phyloP scores from a whole-genome alignment of 192 early-diverging fungal species.

The Mortierella alpina region DNA sequence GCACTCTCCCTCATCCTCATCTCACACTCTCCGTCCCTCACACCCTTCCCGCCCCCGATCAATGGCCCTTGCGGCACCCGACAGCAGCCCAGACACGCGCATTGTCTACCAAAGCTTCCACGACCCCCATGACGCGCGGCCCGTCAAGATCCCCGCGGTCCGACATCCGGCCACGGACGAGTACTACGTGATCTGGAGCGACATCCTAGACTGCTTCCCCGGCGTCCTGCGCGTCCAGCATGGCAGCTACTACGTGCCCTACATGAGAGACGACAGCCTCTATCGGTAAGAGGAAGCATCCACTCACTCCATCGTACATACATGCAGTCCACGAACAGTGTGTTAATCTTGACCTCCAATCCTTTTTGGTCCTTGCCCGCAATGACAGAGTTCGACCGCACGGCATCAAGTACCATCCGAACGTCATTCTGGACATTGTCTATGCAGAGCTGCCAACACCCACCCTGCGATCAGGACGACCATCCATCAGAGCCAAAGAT shows the following conservation, averaged over 20 bases:
- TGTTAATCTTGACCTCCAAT: neutral
- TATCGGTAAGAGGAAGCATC: slow-evolving; percentile 21
- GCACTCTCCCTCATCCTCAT: too few relatives aligned
- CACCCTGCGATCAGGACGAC: too few relatives aligned
- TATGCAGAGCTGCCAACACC: neutral
- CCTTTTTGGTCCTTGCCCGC: neutral
- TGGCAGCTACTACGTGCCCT: slow-evolving; percentile 18
- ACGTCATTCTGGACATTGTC: slow-evolving; percentile 25
- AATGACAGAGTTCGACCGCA: slow-evolving; percentile 19
- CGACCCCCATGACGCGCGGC: neutral
- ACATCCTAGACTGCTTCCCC: slow-evolving; percentile 43
- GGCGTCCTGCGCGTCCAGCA: slow-evolving; percentile 20
- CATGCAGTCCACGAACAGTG: neutral
- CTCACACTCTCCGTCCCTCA: too few relatives aligned
- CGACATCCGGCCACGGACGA: slow-evolving; percentile 8
- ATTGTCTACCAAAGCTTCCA: slow-evolving; percentile 15
- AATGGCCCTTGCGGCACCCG: too few relatives aligned
- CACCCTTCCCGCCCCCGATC: too few relatives aligned
- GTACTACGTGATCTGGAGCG: slow-evolving; percentile 34
- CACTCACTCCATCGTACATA: neutral
- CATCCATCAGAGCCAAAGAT: too few relatives aligned
- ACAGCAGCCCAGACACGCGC: too few relatives aligned
- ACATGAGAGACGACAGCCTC: slow-evolving; percentile 17
- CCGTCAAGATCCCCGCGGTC: slow-evolving; percentile 1
- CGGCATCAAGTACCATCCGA: slow-evolving; percentile 37